Evolutionary conservation across 2,329 filamentous ascomycete genomes (phyloP).

Genomic region (Pezizomycotina sp.): DNA sequence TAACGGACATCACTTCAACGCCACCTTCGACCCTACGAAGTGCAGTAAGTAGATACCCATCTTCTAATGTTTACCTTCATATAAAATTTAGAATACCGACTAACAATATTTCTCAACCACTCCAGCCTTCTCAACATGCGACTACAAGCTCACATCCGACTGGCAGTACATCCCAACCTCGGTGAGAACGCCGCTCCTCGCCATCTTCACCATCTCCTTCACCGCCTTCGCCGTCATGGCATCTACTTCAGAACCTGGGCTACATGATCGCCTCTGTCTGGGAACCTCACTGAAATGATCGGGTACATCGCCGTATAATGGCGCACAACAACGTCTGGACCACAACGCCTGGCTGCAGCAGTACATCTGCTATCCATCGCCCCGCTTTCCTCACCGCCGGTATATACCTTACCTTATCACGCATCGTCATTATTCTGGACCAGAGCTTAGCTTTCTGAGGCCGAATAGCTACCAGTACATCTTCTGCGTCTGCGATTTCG

Average conservation of each 20-base stretch:
- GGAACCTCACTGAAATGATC: constrained; percentile 42
- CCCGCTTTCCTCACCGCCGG: constrained; percentile 49
- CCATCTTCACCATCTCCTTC: constrained; percentile 34
- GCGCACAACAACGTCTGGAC: too few species aligned
- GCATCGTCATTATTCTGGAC: constrained; percentile 37
- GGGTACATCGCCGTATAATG: constrained; percentile 46
- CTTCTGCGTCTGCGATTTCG: constrained; percentile 47
- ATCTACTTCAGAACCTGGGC: constrained; percentile 36
- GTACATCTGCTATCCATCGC: too few species aligned
- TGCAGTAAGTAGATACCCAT: too few species aligned
- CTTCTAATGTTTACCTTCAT: too few species aligned
- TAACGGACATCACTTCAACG: too few species aligned
- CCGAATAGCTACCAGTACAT: constrained; percentile 39
- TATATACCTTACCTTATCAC: constrained; percentile 43
- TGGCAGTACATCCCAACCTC: too few species aligned
- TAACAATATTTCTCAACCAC: too few species aligned
- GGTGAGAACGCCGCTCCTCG: constrained; percentile 38
- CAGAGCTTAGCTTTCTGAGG: constrained; percentile 32
- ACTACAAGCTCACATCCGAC: too few species aligned
- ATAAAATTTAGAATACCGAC: too few species aligned
- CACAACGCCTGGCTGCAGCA: too few species aligned
- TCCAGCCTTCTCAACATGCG: too few species aligned
- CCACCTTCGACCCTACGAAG: too few species aligned
- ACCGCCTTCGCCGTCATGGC: constrained; percentile 4
- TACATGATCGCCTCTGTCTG: constrained; percentile 33